Percentiles rank a stretch among this genome's conserved stretches.
phyloP scores from a whole-genome alignment of 305 asterid genomes.

The Salvia sclarea region DNA sequence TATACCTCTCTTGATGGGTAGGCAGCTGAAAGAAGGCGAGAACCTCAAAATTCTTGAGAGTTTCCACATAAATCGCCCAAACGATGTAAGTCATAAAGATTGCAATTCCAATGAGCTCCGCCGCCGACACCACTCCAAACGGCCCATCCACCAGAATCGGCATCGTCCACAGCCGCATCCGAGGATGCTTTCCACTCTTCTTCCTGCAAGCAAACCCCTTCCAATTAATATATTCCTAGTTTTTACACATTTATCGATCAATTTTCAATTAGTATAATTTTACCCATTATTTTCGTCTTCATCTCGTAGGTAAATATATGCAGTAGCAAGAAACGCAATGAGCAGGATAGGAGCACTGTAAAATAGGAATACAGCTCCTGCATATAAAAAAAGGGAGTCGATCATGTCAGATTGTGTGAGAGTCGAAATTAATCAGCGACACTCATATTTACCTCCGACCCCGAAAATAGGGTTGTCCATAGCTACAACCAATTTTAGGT shows the following conservation, averaged over 20 bases:
- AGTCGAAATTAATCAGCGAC: too few species aligned
- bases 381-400: neutral
- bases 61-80: conserved; percentile 58
- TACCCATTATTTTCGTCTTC: conserved; percentile 50
- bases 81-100: conserved; percentile 47
- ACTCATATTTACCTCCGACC: conserved; percentile 40
- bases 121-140: conserved; percentile 90
- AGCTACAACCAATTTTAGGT: conserved; percentile 23
- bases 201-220: conserved; percentile 31
- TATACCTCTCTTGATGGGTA: conserved; percentile 48
- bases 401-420: neutral
- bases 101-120: conserved; percentile 67
- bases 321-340: conserved; percentile 63
- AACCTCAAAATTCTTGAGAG: conserved; percentile 37
- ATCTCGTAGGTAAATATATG: conserved; percentile 46
- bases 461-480: conserved; percentile 48
- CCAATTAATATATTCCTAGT: neutral
- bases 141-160: conserved; percentile 83
- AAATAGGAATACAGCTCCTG: conserved; percentile 57
- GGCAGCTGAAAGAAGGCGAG: conserved; percentile 38
- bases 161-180: conserved; percentile 77
- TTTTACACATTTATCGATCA: neutral
- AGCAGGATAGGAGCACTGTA: conserved; percentile 70
- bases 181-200: conserved; percentile 39
- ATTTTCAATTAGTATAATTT: neutral